phyloP scores from a whole-genome alignment of 2,329 filamentous ascomycete genomes.

The Aspergillus hiratsukae region DNA sequence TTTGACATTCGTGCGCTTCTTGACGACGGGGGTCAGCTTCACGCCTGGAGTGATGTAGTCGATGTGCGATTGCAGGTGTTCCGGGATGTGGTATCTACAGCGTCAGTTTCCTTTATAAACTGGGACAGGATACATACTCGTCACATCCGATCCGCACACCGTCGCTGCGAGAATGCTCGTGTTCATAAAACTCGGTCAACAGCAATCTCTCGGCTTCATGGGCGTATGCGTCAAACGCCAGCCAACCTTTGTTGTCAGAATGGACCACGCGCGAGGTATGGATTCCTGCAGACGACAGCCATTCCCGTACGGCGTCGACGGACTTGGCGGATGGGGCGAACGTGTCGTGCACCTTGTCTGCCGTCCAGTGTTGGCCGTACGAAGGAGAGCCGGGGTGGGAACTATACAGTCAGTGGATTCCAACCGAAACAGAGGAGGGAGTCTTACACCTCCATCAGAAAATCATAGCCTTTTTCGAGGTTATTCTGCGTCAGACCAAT shows the following conservation, averaged over 20 bases:
- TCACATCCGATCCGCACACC: slow-evolving; percentile 32
- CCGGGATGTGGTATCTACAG: slow-evolving; percentile 47
- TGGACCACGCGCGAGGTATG: slow-evolving; percentile 44
- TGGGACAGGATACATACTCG: slow-evolving; percentile 25
- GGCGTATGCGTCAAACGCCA: slow-evolving; percentile 52
- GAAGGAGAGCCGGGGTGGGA: slow-evolving; percentile 40
- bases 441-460: slow-evolving; percentile 39
- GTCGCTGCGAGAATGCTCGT: slow-evolving; percentile 36
- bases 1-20: slow-evolving; percentile 20
- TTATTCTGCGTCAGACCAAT: slow-evolving; percentile 46
- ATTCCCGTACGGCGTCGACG: slow-evolving; percentile 49
- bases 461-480: slow-evolving; percentile 41
- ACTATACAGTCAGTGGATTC: slow-evolving; percentile 11
- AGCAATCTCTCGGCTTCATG: slow-evolving; percentile 52
- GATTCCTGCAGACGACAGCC: slow-evolving; percentile 54
- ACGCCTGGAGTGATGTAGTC: slow-evolving; percentile 56
- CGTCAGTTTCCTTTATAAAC: neutral
- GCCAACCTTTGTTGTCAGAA: slow-evolving; percentile 51
- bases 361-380: slow-evolving; percentile 42
- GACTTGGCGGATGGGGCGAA: slow-evolving; percentile 43
- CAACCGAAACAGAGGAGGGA: neutral
- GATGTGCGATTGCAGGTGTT: slow-evolving; percentile 44
- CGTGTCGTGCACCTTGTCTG: slow-evolving; percentile 40
- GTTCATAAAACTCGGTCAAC: slow-evolving; percentile 51
- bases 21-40: slow-evolving; percentile 40